Conservation (phyloP, 2,329 filamentous ascomycete genomes). For the Graphilbum ipis-grandicollis region DNA sequence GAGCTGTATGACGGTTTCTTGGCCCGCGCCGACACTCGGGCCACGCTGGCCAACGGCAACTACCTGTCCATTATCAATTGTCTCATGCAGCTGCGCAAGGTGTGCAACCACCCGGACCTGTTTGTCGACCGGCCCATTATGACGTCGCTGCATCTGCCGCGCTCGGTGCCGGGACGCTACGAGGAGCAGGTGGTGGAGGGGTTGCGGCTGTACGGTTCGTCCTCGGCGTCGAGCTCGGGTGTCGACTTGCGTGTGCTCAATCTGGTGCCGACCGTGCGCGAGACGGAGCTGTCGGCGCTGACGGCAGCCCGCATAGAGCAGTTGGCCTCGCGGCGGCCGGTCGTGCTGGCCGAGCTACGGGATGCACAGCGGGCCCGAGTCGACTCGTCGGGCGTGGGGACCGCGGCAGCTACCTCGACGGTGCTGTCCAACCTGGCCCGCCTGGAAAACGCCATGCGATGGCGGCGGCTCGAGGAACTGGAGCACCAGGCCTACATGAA, state of each 20-base stretch:
- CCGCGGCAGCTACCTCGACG: slow-evolving; percentile 45
- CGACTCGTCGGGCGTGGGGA: too few species aligned
- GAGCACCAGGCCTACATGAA: slow-evolving; percentile 71
- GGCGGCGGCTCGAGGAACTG: slow-evolving; percentile 57
- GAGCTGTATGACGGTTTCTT: slow-evolving; percentile 96
- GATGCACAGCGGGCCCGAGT: slow-evolving; percentile 47
- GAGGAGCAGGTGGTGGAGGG: slow-evolving; percentile 49
- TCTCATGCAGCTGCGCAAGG: slow-evolving; percentile 90
- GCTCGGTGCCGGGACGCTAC: slow-evolving; percentile 55
- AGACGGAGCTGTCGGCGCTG: slow-evolving; percentile 43
- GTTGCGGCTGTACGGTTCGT: too few species aligned
- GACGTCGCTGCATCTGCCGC: slow-evolving; percentile 85
- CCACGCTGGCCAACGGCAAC: slow-evolving; percentile 80
- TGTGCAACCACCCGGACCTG: slow-evolving; percentile 94
- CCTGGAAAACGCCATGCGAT: slow-evolving; percentile 53
- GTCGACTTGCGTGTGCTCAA: slow-evolving; percentile 67
- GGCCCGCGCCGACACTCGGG: slow-evolving; percentile 72
- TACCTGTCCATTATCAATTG: slow-evolving; percentile 98
- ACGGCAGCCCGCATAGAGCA: slow-evolving; percentile 39
- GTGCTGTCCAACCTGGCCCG: slow-evolving; percentile 53
- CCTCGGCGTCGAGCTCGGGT: too few species aligned
- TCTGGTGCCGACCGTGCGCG: slow-evolving; percentile 54
- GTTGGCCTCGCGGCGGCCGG: slow-evolving; percentile 46
- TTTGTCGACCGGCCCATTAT: slow-evolving; percentile 94
- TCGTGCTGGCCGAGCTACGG: slow-evolving; percentile 51